Evolutionary conservation across 345 rosid species (phyloP), one percentile per base, ranked within the genome.

Genomic region (Linum usitatissimum): DNA sequence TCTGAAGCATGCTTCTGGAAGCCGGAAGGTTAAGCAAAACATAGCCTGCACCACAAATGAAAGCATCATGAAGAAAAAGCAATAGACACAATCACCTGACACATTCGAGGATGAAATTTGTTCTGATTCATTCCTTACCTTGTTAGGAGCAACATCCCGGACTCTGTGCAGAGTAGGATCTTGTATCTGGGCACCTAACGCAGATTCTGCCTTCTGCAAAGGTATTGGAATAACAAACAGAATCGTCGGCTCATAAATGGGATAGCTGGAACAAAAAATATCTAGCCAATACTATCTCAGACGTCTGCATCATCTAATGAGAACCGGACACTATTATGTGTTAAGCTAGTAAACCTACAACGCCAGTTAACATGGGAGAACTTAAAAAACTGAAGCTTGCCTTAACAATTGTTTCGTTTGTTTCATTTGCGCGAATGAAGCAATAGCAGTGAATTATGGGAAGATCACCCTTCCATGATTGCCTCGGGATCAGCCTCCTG

Each of bases 141-240:
- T 93, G 79, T 90, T 90, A 10, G 99, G 99, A 69, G 99, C 99
- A 66, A 93, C 99, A 66, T 93, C 97, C 81, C 99, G 80, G 54
- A 93, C 97, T 78, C 82, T 78, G 60, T 87, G 97, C 73, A 93
- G 83, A 42, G 76, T 55, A 0, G 81, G 84, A 40, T 83, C 86
- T 60, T 72, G 76, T 61, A 93, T 80, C 28, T 48, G 31, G 57
- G 88, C 86, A 72, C 72, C 74, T 64, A 90, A 71, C 39, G 90
- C 86, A 63, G 79, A 64, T 68, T 86, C 86, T 57, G 96, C 99
- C 75, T 66, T 84, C 99, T 93, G 83, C 40, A 74, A 18, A 55
- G 21, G 56, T 6, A 45, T 45, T 12, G 51, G 51, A 45, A 45
- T 45, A 10, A 10, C 38, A 34, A 34, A 34, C 6, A 34, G 5